Evolutionary conservation across 164 flowering plant genomes (phyloP).

Genomic region (Berberis vulgaris): DNA sequence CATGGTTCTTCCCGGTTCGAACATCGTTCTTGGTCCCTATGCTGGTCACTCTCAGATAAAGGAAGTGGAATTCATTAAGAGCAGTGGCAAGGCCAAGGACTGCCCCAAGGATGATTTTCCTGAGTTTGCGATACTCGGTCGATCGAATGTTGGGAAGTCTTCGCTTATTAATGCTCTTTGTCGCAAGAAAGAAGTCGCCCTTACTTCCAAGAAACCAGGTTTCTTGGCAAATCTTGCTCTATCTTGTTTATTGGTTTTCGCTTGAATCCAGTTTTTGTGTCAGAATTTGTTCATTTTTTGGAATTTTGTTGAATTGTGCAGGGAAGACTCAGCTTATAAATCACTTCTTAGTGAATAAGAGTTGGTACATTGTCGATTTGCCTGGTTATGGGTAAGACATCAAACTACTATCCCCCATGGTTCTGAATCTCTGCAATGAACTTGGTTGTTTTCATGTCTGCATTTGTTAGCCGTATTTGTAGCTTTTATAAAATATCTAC

Average conservation of each 20-base stretch:
- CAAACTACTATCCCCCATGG: background rate
- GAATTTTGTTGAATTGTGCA: slow-evolving; percentile 20
- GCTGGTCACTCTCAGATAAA: slow-evolving; percentile 84
- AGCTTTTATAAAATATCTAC: too few relatives aligned
- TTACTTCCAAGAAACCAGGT: slow-evolving; percentile 98
- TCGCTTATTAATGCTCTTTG: slow-evolving; percentile 80
- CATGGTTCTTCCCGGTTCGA: slow-evolving; percentile 83
- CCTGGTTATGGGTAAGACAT: slow-evolving; percentile 85
- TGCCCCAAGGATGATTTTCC: slow-evolving; percentile 74
- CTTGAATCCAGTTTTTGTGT: background rate
- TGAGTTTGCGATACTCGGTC: slow-evolving; percentile 84
- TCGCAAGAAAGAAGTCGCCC: slow-evolving; percentile 76
- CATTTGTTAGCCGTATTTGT: too few relatives aligned
- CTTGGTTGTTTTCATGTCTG: too few relatives aligned
- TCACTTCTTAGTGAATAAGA: slow-evolving; percentile 83
- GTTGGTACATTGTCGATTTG: slow-evolving; percentile 93
- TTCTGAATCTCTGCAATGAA: background rate
- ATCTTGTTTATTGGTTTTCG: background rate
- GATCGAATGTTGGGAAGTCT: slow-evolving; percentile 94
- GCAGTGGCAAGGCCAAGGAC: slow-evolving; percentile 60
- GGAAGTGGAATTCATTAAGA: slow-evolving; percentile 79
- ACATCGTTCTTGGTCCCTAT: slow-evolving; percentile 83
- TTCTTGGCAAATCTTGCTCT: slow-evolving; percentile 1
- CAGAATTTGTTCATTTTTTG: too few relatives aligned
- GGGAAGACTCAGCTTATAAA: slow-evolving; percentile 98